Evolutionary conservation across 306 rosid species (phyloP).

Genomic region (Albizia julibrissin): DNA sequence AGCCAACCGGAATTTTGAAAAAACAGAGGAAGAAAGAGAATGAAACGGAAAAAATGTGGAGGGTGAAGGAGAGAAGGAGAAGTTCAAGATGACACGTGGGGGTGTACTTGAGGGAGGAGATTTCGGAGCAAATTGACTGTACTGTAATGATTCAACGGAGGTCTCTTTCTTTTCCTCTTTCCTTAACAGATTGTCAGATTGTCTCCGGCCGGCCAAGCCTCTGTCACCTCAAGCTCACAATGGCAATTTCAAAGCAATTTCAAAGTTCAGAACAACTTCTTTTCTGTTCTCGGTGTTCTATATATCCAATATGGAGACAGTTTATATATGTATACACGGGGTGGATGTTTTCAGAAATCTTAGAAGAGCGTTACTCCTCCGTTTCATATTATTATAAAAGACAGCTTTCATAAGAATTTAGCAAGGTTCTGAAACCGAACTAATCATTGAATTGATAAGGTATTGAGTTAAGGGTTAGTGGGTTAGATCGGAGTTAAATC

Average conservation of each 20-base stretch:
- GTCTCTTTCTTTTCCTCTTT: background rate
- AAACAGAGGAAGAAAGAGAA: background rate
- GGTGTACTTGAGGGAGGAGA: background rate
- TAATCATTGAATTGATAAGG: no score
- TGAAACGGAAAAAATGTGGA: background rate
- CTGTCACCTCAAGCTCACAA: background rate
- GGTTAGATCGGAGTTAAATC: no score
- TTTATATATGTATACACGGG: background rate
- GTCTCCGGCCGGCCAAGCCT: no score
- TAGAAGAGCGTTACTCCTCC: background rate
- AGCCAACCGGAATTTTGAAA: background rate
- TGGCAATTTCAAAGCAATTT: background rate
- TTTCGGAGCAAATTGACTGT: background rate
- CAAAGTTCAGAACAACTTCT: background rate
- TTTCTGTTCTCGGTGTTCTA: background rate
- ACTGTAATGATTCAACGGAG: background rate
- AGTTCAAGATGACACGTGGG: background rate
- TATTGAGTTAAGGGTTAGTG: no score
- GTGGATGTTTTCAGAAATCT: background rate
- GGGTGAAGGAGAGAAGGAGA: background rate
- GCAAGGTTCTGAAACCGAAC: no score
- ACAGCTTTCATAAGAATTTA: background rate
- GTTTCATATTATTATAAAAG: no score
- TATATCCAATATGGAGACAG: background rate
- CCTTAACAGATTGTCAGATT: no score